Percentiles rank a stretch among this genome's conserved stretches.
Conservation (phyloP, 768 basidiomycete genomes). For the Tulasnella sp. region DNA sequence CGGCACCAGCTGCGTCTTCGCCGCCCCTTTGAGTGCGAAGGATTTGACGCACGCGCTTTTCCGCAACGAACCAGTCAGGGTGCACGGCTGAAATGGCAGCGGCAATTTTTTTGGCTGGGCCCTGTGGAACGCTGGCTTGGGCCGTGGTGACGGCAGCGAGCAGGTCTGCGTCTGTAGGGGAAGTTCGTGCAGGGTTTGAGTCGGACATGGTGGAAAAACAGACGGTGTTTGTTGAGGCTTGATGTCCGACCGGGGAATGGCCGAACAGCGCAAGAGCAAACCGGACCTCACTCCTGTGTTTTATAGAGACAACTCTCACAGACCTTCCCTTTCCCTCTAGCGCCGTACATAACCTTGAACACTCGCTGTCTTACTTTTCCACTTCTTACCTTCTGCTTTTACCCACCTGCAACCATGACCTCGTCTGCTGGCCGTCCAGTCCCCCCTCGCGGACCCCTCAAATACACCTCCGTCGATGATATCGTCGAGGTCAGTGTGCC, state of each 20-base stretch:
- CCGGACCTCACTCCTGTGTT: background rate
- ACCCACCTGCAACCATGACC: background rate
- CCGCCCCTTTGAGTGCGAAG: constrained; percentile 51
- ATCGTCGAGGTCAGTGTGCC: constrained; percentile 16
- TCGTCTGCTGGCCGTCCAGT: background rate
- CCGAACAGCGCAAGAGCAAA: background rate
- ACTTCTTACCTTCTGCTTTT: background rate
- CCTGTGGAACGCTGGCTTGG: constrained; percentile 42
- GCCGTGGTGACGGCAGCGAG: constrained; percentile 46
- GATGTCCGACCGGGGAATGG: background rate
- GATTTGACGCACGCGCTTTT: constrained; percentile 73
- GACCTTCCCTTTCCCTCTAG: background rate
- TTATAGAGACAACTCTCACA: background rate
- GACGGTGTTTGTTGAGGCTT: background rate
- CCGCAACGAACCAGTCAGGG: constrained; percentile 74
- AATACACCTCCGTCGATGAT: constrained; percentile 19
- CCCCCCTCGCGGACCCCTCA: background rate
- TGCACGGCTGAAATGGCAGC: constrained; percentile 53
- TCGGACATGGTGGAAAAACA: background rate
- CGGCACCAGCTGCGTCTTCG: no score
- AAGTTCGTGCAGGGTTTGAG: constrained; percentile 21
- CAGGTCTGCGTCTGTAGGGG: constrained; percentile 63
- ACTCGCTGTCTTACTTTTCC: background rate
- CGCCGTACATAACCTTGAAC: background rate
- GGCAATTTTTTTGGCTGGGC: constrained; percentile 65